Conservation (phyloP, 208 protist genomes). For the Herpetomonas tarakana region DNA sequence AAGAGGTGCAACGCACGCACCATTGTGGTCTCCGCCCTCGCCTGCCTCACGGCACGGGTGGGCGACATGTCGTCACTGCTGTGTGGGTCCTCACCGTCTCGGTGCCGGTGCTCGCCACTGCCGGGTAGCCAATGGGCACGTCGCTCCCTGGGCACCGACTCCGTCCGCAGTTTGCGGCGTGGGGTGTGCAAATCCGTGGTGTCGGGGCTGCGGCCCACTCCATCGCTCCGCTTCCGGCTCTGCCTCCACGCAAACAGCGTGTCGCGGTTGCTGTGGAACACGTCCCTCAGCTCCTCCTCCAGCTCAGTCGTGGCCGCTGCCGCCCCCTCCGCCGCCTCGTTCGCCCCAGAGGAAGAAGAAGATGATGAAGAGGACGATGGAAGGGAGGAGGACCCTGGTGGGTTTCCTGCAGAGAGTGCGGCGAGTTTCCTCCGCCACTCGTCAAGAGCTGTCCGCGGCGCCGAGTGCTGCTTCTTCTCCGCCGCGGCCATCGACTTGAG, state of each 20-base stretch:
- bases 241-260: not conserved
- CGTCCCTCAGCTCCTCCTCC: not conserved
- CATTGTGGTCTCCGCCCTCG: conserved; percentile 3
- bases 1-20: conserved; percentile 19
- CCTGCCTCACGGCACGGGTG: conserved; percentile 5
- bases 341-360: not conserved
- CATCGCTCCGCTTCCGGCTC: not conserved
- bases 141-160: not conserved
- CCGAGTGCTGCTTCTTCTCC: not conserved
- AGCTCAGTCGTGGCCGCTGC: not conserved
- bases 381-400: conserved; percentile 10
- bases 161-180: not conserved
- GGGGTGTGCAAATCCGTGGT: not conserved
- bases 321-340: not conserved
- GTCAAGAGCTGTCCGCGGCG: not conserved
- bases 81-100: too few species aligned
- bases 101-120: too few species aligned
- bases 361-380: not conserved
- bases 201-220: not conserved
- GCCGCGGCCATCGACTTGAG: not conserved
- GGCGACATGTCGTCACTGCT: not conserved
- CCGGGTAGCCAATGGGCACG: not conserved
- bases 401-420: not conserved
- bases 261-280: not conserved
- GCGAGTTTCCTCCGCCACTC: not conserved